Evolutionary conservation across 2,329 filamentous ascomycete genomes (phyloP), one percentile per base, ranked within the genome.

Genomic region (Colletotrichum sp.): DNA sequence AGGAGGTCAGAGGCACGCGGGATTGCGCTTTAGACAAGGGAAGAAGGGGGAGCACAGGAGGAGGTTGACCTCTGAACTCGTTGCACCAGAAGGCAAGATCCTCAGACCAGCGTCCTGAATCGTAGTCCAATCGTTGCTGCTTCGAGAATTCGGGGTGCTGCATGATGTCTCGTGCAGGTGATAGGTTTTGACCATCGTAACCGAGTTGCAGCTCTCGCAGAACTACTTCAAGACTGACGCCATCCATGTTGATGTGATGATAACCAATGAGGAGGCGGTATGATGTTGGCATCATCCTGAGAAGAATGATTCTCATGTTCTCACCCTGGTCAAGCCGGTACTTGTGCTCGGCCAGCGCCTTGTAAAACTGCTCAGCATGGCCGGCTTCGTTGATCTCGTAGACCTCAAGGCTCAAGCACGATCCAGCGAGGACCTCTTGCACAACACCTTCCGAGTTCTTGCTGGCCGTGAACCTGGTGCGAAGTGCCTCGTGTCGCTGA

Each of bases 401-500:
- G 5, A 24, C 12, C 21, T 71, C 57, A 8, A 74, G 24, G 13
- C 15, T 18, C n/a, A 71, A 16, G 12, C 52, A 34, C 3, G 59
- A 70, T 5, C 10, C 15, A 1, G 6, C n/a, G 6, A 67, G 36
- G 16, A 66, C 44, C 8, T 34, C 62, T 21, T 71, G 60, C 21
- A 59, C 16, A 12, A 36, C 26, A 10, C 32, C 24, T 1, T 57
- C 44, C 2, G 26, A 9, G 13, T 44, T 18, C 9, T 60, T 39
- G 6, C 60, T 52, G 13, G 28, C 7, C 1, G 26, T 67, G 69
- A 83, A 85, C n/a, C 72, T 72, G 2, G 83, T 86, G 5, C 84
- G 81, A 1, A 87, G 79, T 6, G 81, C 36, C 62, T 86, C 84
- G 71, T 87, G 85, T 13, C 79, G 73, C 4, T 72, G 44, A 1